Evolutionary conservation across 2,329 filamentous ascomycete genomes (phyloP), one percentile per base, ranked within the genome.

Genomic region (Pseudogymnoascus sp.): DNA sequence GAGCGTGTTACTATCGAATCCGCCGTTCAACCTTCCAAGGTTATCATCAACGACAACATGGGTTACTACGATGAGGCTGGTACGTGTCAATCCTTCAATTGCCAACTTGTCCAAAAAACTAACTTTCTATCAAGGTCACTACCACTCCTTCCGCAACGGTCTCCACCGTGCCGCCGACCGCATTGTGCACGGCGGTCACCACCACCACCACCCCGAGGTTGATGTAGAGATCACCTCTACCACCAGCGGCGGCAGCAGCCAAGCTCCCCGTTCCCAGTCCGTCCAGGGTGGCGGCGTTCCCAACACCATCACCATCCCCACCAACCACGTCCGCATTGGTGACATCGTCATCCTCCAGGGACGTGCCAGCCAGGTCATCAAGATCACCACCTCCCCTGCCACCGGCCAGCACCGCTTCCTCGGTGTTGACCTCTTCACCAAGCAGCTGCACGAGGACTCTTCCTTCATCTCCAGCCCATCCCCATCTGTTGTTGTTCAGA

Each of bases 351-450:
- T 97, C 82, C 91, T 99, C 69, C 94, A 99, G 85, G 93, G 93
- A 77, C 93, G 94, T 71, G 92, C 94, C 73, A 97, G 91, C 89
- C 94, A 99, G 86, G 93, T 99, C 77, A 99, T 99, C 83, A 93
- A 93, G 76, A 97, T 99, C 87, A 96, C 91, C 69, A 96, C 92
- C 79, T 97, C 93, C 62, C 84, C 90, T 69, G 93, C 96, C 82
- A 99, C 94, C n/a, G 94, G 94, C 77, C 94, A 99, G 86, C 93
- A 99, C 88, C 90, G 94, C 76, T 99, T 97, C 86, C 90, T 99
- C 66, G 94, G 94, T 85, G 94, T 99, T 70, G 94, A 99, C 79
- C 89, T 99, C 73, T 99, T 99, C 90, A 97, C 92, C 84, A 96
- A 96, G 85, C 91, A 97, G 82, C 86, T 99, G 68, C 91, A 97